phyloP scores from a whole-genome alignment of 208 protist genomes.

The Trypanosoma scelopori region DNA sequence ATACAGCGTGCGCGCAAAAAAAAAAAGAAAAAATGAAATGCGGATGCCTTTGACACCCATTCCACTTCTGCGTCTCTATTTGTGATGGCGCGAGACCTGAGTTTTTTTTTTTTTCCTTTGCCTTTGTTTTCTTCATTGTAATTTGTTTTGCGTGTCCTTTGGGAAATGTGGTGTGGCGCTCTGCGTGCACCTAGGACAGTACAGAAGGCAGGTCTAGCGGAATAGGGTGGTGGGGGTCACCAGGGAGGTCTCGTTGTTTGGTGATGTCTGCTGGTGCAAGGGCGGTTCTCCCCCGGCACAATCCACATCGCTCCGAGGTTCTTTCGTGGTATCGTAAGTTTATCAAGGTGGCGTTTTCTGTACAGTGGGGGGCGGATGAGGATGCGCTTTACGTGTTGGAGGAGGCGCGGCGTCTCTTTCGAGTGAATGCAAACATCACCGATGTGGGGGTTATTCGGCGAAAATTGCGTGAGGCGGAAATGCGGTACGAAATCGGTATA shows the following conservation, averaged over 20 bases:
- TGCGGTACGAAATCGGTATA: slow-evolving; percentile 83
- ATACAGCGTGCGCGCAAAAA: too few species aligned
- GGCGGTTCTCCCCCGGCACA: slow-evolving; percentile 33
- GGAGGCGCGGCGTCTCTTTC: slow-evolving; percentile 78
- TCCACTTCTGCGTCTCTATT: too few species aligned
- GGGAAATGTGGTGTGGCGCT: background rate
- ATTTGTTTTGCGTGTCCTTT: background rate
- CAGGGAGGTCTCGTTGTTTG: background rate
- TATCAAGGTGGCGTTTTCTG: slow-evolving; percentile 76
- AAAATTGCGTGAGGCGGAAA: slow-evolving; percentile 88
- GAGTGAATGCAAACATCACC: slow-evolving; percentile 54
- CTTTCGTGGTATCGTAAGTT: slow-evolving; percentile 85
- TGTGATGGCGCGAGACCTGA: too few species aligned
- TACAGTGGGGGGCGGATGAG: slow-evolving; percentile 78
- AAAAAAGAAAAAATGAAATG: too few species aligned
- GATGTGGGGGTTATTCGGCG: slow-evolving; percentile 62
- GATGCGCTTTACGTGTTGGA: slow-evolving; percentile 86
- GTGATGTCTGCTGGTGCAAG: slow-evolving; percentile 15
- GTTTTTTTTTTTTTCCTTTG: background rate
- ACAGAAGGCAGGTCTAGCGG: too few species aligned
- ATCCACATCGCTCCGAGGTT: slow-evolving; percentile 63
- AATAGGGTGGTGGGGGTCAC: too few species aligned
- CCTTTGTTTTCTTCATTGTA: background rate
- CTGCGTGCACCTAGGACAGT: background rate
- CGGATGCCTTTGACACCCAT: too few species aligned